phyloP scores from a whole-genome alignment of 1,284 basidiomycete species.

The Stygiomarasmius scandens region DNA sequence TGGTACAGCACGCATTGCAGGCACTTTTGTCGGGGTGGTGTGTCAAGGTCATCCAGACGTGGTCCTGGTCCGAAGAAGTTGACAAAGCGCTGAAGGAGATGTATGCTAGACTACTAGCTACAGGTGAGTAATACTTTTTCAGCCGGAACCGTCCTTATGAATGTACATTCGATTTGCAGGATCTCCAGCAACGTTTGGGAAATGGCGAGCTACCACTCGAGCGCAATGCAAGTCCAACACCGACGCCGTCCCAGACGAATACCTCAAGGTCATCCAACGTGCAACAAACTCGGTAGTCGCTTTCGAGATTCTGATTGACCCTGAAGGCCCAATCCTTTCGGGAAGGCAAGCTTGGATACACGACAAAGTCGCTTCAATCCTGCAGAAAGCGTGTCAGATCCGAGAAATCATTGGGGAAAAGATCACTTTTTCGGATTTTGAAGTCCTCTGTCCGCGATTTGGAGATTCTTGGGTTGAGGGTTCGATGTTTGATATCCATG shows the following conservation, averaged over 20 bases:
- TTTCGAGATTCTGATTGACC: neutral
- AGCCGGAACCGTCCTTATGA: too few relatives aligned
- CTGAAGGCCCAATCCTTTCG: neutral
- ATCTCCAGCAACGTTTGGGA: neutral
- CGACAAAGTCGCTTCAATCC: neutral
- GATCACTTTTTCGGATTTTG: conserved; percentile 5
- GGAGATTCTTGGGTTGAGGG: neutral
- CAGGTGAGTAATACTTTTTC: conserved; percentile 25
- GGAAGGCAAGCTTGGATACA: neutral
- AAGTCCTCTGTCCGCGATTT: neutral
- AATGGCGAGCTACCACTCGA: neutral
- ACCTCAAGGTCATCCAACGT: neutral
- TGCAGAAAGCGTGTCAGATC: neutral
- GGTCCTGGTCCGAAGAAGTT: conserved; percentile 8
- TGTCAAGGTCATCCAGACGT: conserved; percentile 9
- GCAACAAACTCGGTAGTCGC: neutral
- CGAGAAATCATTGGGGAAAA: conserved; percentile 5
- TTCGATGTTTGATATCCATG: conserved; percentile 5
- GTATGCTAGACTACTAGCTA: conserved; percentile 38
- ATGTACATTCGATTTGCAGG: neutral
- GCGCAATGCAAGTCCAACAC: neutral
- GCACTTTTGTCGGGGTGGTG: conserved; percentile 9
- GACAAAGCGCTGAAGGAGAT: conserved; percentile 26
- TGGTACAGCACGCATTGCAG: conserved; percentile 15
- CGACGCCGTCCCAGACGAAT: neutral